These are phyloP conservation scores for Gonapodya prolifera DNA, from an alignment of 192 early-diverging fungal genomes.

Conservation along the genomic window DNA sequence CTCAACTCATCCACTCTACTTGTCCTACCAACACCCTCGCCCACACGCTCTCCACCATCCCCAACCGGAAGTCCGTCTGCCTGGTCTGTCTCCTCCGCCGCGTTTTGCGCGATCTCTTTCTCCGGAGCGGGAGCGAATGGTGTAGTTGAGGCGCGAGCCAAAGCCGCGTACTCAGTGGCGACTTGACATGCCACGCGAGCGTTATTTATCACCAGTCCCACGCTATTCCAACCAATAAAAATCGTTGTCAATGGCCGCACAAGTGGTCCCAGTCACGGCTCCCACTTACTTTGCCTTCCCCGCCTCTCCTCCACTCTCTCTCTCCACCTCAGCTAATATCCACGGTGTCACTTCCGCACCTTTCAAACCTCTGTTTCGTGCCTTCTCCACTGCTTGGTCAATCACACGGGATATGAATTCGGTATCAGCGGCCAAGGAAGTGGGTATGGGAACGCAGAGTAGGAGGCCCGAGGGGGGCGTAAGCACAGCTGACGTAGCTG, in stretches of 20 bases:
- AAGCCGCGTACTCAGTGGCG: not conserved
- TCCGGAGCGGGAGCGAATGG: not conserved
- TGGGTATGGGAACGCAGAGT: slow-evolving; percentile 81
- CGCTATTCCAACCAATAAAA: no score
- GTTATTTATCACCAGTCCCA: not conserved
- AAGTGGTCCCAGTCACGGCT: no score
- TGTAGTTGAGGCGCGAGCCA: no score
- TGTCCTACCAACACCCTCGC: not conserved
- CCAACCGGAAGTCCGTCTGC: not conserved
- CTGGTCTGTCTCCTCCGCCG: not conserved
- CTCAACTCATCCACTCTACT: not conserved
- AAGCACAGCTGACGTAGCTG: slow-evolving; percentile 19
- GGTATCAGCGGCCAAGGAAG: slow-evolving; percentile 43
- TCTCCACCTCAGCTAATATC: slow-evolving; percentile 69
- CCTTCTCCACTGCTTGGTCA: slow-evolving; percentile 53
- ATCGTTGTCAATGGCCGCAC: no score
- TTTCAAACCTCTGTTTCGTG: slow-evolving; percentile 42
- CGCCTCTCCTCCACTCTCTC: slow-evolving; percentile 74
- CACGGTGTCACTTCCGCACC: slow-evolving; percentile 93
- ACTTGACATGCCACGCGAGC: not conserved
- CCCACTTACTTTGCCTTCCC: slow-evolving; percentile 53
- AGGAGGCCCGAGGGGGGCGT: slow-evolving; percentile 67
- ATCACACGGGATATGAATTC: slow-evolving; percentile 56
- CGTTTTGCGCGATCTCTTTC: not conserved
- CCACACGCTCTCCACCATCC: no score